Conservation (phyloP, 1,284 basidiomycete species). For the Stygiomarasmius scandens region DNA sequence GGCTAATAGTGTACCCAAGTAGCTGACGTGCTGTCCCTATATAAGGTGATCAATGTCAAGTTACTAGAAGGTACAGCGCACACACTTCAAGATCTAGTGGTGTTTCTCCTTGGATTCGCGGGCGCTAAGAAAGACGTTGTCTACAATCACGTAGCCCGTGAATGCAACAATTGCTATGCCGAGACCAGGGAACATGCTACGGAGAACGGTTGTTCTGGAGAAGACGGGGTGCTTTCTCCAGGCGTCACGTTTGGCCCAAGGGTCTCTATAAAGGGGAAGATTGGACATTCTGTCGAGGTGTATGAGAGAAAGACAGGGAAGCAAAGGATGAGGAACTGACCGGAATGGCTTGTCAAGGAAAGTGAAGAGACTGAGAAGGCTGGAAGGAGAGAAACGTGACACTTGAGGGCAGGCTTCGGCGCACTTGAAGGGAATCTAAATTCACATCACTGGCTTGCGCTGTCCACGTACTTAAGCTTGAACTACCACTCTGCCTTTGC, state of each 20-base stretch:
- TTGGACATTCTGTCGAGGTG: constrained; percentile 46
- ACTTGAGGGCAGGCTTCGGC: constrained; percentile 61
- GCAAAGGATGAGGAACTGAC: background rate
- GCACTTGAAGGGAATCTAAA: constrained; percentile 50
- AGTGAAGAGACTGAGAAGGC: constrained; percentile 1
- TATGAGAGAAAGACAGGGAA: background rate
- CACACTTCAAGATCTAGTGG: constrained; percentile 30
- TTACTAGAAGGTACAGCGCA: background rate
- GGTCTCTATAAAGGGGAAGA: constrained; percentile 82
- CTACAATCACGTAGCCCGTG: constrained; percentile 85
- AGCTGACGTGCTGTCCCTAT: no score
- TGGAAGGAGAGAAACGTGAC: constrained; percentile 27
- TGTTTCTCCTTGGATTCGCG: constrained; percentile 38
- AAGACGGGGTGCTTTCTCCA: constrained; percentile 92
- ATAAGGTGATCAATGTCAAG: no score
- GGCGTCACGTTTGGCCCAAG: constrained; percentile 92
- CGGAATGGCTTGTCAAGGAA: background rate
- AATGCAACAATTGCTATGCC: constrained; percentile 91
- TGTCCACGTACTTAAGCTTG: constrained; percentile 20
- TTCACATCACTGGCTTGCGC: constrained; percentile 35
- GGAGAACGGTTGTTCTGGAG: constrained; percentile 82
- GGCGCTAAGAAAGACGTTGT: constrained; percentile 59
- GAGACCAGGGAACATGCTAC: constrained; percentile 89
- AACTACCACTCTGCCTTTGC: constrained; percentile 19
- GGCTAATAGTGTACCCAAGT: no score